Evolutionary conservation across 306 rosid genomes (phyloP), one percentile per base, ranked within the genome.

Genomic region (Potentilla sterilis): DNA sequence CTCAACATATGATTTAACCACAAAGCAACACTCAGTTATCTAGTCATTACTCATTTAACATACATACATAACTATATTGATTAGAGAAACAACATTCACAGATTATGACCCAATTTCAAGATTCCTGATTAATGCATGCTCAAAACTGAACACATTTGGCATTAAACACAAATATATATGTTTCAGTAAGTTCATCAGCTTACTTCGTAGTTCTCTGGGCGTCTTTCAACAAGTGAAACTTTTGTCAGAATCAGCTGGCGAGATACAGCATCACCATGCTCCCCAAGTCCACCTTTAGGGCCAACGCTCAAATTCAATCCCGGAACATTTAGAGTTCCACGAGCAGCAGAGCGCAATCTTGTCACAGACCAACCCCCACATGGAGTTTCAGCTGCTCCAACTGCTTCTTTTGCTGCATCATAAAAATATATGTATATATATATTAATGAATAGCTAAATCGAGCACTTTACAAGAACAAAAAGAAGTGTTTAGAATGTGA

Each of bases 141-240:
- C 28, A 28, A 28, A 28, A 28, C 28, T 28, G 28, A 28, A 28
- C 28, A 28, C 28, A 28, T 28, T 28, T 28, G 28, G 1, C 28
- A 28, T 28, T 28, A 28, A 28, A 28, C 28, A 28, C 28, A 37
- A 37, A 1, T 37, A 37, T 37, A 38, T 34, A 73, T 61, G 65
- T 35, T 75, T 40, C 10, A 68, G 78, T 70, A 82, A 81, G 83
- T 73, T 78, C 88, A 54, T 78, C 86, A 87, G 63, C 99, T 88
- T 90, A 96, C 99, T 96, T 96, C 99, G 71, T 96, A 96, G 89
- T 96, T 96, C 81, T 96, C 93, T 19, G 98, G 99, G 62, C 97
- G 99, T 86, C 99, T 96, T 87, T 96, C 99, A 68, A 90, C 98
- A 76, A 96, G 89, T 48, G 99, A 96, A 79, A 84, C 87, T 85